Percentiles rank a stretch among this genome's conserved stretches.
Evolutionary conservation across 2,329 filamentous ascomycete genomes (phyloP).

Genomic region (Monilinia fructigena): DNA sequence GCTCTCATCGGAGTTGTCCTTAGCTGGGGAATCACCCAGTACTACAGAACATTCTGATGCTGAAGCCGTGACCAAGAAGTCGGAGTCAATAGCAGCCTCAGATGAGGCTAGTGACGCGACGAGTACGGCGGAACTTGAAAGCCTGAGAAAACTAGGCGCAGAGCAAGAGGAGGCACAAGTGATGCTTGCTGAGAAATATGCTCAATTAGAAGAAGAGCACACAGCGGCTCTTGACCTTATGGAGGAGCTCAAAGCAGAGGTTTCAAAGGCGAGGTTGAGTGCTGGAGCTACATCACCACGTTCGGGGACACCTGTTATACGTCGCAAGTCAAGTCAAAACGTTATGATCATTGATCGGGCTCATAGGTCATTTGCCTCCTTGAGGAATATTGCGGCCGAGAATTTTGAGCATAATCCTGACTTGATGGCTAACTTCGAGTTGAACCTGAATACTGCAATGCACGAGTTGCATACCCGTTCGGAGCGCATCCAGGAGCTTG

Average conservation of each 20-base stretch:
- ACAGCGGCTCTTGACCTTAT: constrained; percentile 79
- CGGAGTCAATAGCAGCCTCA: constrained; percentile 31
- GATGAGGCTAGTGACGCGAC: constrained; percentile 46
- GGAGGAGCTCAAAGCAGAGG: constrained; percentile 84
- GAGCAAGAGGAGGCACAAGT: constrained; percentile 77
- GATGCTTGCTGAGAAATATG: constrained; percentile 73
- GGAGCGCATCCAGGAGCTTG: constrained; percentile 85
- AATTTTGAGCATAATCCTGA: constrained; percentile 82
- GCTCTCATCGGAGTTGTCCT: constrained; percentile 91
- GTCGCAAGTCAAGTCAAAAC: constrained; percentile 89
- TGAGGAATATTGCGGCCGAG: constrained; percentile 84
- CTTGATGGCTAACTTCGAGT: constrained; percentile 85
- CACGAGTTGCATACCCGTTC: constrained; percentile 84
- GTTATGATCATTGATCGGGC: constrained; percentile 85
- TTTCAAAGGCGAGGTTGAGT: constrained; percentile 70
- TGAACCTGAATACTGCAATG: constrained; percentile 88
- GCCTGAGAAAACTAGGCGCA: constrained; percentile 65
- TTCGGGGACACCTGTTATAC: constrained; percentile 73
- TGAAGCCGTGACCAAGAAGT: constrained; percentile 49
- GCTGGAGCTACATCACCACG: constrained; percentile 53
- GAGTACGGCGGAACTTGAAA: constrained; percentile 65
- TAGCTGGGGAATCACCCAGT: constrained; percentile 72
- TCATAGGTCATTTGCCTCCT: constrained; percentile 83
- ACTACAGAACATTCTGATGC: constrained; percentile 62
- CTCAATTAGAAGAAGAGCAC: constrained; percentile 79